Percentiles rank a stretch among this genome's conserved stretches.
Conservation (phyloP, 2,329 filamentous ascomycete species). For the Aspergillus quadrilineatus region DNA sequence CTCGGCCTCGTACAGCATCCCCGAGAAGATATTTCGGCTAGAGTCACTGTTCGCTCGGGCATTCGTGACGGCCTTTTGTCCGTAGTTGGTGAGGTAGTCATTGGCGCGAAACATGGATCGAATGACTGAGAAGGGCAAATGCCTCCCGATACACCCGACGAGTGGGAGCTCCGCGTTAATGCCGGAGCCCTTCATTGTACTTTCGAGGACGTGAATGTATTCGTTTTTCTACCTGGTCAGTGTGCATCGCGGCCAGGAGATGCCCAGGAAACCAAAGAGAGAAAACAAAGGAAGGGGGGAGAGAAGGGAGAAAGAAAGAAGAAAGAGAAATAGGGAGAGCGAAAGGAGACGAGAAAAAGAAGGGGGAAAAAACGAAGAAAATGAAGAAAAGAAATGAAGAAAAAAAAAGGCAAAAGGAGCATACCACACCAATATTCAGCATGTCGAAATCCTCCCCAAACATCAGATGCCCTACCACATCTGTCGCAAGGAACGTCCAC, state of each 20-base stretch:
- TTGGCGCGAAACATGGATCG: slow-evolving; percentile 11
- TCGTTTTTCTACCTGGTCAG: slow-evolving; percentile 29
- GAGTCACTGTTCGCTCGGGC: slow-evolving; percentile 23
- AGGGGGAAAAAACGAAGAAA: no score
- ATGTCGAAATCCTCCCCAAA: slow-evolving; percentile 54
- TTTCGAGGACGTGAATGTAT: slow-evolving; percentile 39
- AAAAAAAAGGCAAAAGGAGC: neutral
- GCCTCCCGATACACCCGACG: slow-evolving; percentile 8
- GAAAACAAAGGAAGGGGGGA: neutral
- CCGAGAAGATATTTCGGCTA: slow-evolving; percentile 39
- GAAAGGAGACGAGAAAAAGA: no score
- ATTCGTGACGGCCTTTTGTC: slow-evolving; percentile 10
- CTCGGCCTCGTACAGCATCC: slow-evolving; percentile 37
- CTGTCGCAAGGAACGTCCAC: slow-evolving; percentile 52
- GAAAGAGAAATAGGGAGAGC: no score
- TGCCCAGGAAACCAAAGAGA: no score
- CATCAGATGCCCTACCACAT: slow-evolving; percentile 50
- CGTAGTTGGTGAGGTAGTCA: slow-evolving; percentile 14
- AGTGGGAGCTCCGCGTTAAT: slow-evolving; percentile 13
- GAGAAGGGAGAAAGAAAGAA: neutral
- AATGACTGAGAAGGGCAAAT: slow-evolving; percentile 9
- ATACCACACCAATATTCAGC: slow-evolving; percentile 49
- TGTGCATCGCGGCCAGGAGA: neutral
- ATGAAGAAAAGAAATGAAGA: no score
- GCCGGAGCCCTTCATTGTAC: slow-evolving; percentile 11